Evolutionary conservation across 768 basidiomycete species (phyloP).

Genomic region (Leucosporidium yakuticum): DNA sequence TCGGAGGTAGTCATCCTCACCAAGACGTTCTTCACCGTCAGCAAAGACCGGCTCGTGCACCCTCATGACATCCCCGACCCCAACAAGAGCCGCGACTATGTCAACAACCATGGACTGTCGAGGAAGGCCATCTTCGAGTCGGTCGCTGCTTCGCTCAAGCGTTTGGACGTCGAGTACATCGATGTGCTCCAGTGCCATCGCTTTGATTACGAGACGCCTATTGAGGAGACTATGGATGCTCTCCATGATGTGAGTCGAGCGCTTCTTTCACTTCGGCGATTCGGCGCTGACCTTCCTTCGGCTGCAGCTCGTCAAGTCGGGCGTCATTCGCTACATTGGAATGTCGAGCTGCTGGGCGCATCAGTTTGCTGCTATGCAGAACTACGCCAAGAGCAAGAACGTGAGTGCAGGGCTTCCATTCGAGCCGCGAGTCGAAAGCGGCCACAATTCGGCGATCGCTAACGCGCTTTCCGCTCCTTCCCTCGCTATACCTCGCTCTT

Average conservation of each 20-base stretch:
- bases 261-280: no score
- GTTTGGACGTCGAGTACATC: conserved; percentile 67
- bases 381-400: conserved; percentile 6
- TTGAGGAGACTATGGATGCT: conserved; percentile 48
- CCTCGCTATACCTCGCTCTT: no score
- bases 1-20: conserved; percentile 72
- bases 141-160: conserved; percentile 51
- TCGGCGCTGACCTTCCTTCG: no score
- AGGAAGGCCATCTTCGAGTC: conserved; percentile 64
- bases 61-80: not conserved
- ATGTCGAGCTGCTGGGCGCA: conserved; percentile 46
- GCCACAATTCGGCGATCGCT: no score
- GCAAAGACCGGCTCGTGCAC: not conserved
- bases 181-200: conserved; percentile 59
- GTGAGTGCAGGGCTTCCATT: no score
- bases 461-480: no score
- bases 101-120: conserved; percentile 49
- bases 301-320: conserved; percentile 41
- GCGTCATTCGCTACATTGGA: conserved; percentile 45
- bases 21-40: conserved; percentile 49
- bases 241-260: conserved; percentile 40
- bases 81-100: conserved; percentile 45
- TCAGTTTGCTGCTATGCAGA: conserved; percentile 26
- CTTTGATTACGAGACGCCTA: conserved; percentile 57
- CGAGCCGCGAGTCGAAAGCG: no score